Percentiles rank a stretch among this genome's conserved stretches.
These are phyloP conservation scores for Aspergillus floridensis DNA, from an alignment of 2,329 filamentous ascomycete genomes.

Conservation along the genomic window DNA sequence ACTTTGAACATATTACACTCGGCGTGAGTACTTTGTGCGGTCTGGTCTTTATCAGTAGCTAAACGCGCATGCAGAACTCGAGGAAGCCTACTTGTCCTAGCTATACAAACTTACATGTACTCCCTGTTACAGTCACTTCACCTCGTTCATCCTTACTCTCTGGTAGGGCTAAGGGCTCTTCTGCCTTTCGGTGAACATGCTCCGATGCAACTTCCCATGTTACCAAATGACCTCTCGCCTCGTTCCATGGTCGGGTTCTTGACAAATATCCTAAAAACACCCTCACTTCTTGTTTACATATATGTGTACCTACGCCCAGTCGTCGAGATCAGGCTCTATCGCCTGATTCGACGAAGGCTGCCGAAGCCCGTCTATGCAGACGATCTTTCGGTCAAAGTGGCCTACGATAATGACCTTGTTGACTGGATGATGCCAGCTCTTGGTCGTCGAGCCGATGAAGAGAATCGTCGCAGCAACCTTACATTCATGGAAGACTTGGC, in stretches of 20 bases:
- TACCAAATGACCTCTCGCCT: constrained; percentile 30
- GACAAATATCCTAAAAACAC: constrained; percentile 31
- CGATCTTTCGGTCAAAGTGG: constrained; percentile 42
- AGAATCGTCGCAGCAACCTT: constrained; percentile 36
- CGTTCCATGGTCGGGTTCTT: constrained; percentile 26
- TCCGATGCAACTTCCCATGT: constrained; percentile 32
- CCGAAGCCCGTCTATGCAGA: constrained; percentile 43
- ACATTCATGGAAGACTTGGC: constrained; percentile 37
- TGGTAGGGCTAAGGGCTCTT: constrained; percentile 33
- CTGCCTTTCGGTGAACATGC: constrained; percentile 39
- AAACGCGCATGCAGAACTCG: constrained; percentile 28
- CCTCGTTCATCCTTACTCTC: constrained; percentile 34
- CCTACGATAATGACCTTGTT: constrained; percentile 43
- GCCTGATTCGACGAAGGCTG: constrained; percentile 40
- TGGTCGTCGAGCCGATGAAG: constrained; percentile 41
- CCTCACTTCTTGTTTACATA: constrained; percentile 36
- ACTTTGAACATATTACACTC: constrained; percentile 29
- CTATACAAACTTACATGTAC: constrained; percentile 44
- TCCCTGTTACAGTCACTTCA: constrained; percentile 44
- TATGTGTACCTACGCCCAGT: constrained; percentile 38
- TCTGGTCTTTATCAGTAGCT: not conserved
- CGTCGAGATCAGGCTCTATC: constrained; percentile 41
- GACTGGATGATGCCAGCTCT: constrained; percentile 44
- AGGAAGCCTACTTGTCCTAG: constrained; percentile 36
- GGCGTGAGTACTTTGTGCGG: constrained; percentile 24